These are phyloP conservation scores for Plantago lanceolata DNA, from an alignment of 305 asterid species.

Conservation along the genomic window DNA sequence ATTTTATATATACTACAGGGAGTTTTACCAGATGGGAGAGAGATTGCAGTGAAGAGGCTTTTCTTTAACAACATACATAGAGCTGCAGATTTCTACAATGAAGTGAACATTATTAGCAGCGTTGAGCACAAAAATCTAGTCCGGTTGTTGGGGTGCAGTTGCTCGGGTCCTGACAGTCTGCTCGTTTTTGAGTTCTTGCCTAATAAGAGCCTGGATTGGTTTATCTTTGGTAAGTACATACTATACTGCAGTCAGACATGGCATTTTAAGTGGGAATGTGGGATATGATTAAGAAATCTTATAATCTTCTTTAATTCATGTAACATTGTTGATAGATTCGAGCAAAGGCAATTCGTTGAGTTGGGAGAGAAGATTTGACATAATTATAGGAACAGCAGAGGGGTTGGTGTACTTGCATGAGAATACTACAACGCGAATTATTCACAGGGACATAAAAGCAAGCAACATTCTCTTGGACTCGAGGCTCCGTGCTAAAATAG, in stretches of 20 bases:
- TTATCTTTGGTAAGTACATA: constrained; percentile 56
- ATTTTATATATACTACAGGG: constrained; percentile 48
- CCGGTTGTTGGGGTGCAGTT: constrained; percentile 73
- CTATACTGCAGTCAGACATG: neutral
- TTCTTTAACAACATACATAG: constrained; percentile 66
- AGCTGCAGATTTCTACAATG: constrained; percentile 78
- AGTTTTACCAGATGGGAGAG: constrained; percentile 72
- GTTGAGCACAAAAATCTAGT: constrained; percentile 71
- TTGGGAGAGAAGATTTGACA: constrained; percentile 77
- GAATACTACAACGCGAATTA: constrained; percentile 53
- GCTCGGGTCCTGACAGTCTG: constrained; percentile 80
- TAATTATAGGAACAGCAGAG: constrained; percentile 63
- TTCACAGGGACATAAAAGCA: constrained; percentile 80
- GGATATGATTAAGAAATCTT: neutral
- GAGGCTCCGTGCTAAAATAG: constrained; percentile 60
- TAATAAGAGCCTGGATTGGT: constrained; percentile 70
- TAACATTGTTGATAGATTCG: neutral
- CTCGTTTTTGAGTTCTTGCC: constrained; percentile 70
- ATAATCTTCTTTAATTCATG: neutral
- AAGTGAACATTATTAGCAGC: constrained; percentile 77
- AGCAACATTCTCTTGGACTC: constrained; percentile 74
- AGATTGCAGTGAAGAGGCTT: constrained; percentile 79
- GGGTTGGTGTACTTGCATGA: constrained; percentile 85
- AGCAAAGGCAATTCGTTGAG: constrained; percentile 36
- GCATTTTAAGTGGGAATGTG: neutral